These are phyloP conservation scores for Ustilago nuda DNA, from an alignment of 1,284 basidiomycete species.

Conservation along the genomic window DNA sequence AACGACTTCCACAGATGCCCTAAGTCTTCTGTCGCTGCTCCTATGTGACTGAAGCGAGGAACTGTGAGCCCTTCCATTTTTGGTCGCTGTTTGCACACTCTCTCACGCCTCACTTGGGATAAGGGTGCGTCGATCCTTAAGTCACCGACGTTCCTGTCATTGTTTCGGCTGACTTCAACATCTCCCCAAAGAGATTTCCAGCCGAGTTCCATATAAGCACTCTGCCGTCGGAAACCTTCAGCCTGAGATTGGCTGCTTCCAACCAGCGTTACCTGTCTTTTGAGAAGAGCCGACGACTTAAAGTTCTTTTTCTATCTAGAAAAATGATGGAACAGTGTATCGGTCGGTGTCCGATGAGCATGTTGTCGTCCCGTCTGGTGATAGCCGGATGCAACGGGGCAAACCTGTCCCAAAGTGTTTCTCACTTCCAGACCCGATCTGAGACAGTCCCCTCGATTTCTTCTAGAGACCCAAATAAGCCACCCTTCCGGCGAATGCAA, in stretches of 20 bases:
- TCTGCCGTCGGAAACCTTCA: slow-evolving; percentile 7
- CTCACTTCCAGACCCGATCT: slow-evolving; percentile 5
- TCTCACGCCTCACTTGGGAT: slow-evolving; percentile 3
- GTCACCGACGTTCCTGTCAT: slow-evolving; percentile 18
- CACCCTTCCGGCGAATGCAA: background rate
- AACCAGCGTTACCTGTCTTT: too few species aligned
- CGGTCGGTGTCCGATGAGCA: background rate
- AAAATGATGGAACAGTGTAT: background rate
- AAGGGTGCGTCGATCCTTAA: slow-evolving; percentile 5
- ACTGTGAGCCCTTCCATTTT: slow-evolving; percentile 1
- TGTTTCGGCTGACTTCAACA: slow-evolving; percentile 23
- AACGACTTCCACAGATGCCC: background rate
- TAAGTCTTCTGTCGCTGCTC: background rate
- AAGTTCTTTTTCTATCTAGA: background rate
- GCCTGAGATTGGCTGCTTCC: background rate
- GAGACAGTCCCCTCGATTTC: slow-evolving; percentile 16
- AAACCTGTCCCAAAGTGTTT: background rate
- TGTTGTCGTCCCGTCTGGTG: background rate
- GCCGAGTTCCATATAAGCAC: background rate
- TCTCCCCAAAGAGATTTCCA: slow-evolving; percentile 3
- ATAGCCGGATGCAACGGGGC: background rate
- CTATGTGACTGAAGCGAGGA: background rate
- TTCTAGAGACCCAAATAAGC: slow-evolving; percentile 10
- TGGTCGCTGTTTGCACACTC: background rate
- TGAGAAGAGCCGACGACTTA: background rate